phyloP scores from a whole-genome alignment of 352 stramenopile genomes.

The Elongisporangium prolatum region DNA sequence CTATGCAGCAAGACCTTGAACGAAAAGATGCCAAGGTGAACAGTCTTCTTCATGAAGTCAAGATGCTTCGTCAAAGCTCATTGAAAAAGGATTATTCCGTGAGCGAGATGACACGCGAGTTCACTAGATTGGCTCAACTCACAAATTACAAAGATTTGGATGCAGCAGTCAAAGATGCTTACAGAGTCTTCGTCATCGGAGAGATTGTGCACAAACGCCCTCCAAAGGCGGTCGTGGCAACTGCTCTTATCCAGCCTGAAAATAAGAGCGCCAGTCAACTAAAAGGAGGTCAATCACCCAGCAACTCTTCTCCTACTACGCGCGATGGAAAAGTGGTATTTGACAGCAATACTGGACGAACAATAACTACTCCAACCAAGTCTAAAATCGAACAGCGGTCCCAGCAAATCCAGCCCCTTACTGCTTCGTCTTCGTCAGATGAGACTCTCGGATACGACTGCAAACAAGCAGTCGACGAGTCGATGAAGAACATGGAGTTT shows the following conservation, averaged over 20 bases:
- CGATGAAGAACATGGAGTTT: slow-evolving; percentile 75
- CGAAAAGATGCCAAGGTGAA: slow-evolving; percentile 76
- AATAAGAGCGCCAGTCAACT: slow-evolving; percentile 6
- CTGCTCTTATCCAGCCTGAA: background rate
- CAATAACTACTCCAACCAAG: slow-evolving; percentile 1
- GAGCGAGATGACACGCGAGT: slow-evolving; percentile 76
- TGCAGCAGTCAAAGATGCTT: slow-evolving; percentile 72
- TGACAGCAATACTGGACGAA: background rate
- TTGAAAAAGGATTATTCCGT: slow-evolving; percentile 79
- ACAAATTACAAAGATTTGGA: slow-evolving; percentile 81
- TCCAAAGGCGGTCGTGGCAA: slow-evolving; percentile 20
- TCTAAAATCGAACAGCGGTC: slow-evolving; percentile 1
- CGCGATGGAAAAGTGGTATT: background rate
- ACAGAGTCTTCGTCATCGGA: slow-evolving; percentile 70
- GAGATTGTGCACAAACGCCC: slow-evolving; percentile 62
- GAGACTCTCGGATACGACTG: slow-evolving; percentile 65
- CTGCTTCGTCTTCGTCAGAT: slow-evolving; percentile 12
- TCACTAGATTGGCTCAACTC: slow-evolving; percentile 63
- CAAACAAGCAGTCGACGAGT: slow-evolving; percentile 72
- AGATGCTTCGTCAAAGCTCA: slow-evolving; percentile 61
- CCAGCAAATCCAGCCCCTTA: background rate
- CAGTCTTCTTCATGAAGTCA: slow-evolving; percentile 70
- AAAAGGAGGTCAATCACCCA: slow-evolving; percentile 10
- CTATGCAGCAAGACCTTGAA: slow-evolving; percentile 55
- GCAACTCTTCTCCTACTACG: background rate